Evolutionary conservation across 345 rosid species (phyloP).

Genomic region (Gossypium bickii): DNA sequence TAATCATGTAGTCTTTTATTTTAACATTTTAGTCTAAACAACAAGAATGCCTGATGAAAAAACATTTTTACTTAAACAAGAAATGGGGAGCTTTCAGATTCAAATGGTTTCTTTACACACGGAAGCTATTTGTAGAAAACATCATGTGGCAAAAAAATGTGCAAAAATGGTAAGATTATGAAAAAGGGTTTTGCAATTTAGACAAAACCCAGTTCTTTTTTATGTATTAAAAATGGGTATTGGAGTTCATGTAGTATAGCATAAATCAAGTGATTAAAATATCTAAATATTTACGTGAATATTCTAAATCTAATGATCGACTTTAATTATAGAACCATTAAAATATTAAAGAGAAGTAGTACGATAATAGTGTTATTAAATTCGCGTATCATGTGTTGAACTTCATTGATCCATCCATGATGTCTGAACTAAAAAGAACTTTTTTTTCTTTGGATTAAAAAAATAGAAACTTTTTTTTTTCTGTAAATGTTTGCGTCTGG

Average conservation of each 20-base stretch:
- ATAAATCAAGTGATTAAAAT: not conserved
- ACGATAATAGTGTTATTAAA: not conserved
- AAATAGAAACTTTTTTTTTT: not conserved
- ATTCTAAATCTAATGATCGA: too few species aligned
- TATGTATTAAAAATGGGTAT: not conserved
- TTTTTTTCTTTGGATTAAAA: not conserved
- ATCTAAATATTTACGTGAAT: not conserved
- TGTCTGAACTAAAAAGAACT: not conserved
- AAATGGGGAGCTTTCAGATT: conserved; percentile 7
- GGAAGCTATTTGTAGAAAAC: conserved; percentile 11
- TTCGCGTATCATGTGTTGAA: not conserved
- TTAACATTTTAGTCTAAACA: conserved; percentile 9
- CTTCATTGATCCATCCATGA: not conserved
- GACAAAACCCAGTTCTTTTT: not conserved
- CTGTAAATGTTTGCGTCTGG: not conserved
- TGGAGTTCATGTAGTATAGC: not conserved
- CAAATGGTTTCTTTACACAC: conserved; percentile 15
- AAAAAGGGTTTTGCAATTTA: not conserved
- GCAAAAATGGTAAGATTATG: not conserved
- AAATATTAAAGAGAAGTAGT: not conserved
- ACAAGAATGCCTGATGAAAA: conserved; percentile 6
- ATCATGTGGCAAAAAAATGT: not conserved
- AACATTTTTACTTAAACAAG: conserved; percentile 5
- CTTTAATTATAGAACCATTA: not conserved
- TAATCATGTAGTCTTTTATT: not conserved